A percentile compares a stretch with the other conserved stretches of the same genome.
These are phyloP conservation scores for Mollisia scopiformis DNA, from an alignment of 2,329 filamentous ascomycete genomes.

Conservation along the genomic window DNA sequence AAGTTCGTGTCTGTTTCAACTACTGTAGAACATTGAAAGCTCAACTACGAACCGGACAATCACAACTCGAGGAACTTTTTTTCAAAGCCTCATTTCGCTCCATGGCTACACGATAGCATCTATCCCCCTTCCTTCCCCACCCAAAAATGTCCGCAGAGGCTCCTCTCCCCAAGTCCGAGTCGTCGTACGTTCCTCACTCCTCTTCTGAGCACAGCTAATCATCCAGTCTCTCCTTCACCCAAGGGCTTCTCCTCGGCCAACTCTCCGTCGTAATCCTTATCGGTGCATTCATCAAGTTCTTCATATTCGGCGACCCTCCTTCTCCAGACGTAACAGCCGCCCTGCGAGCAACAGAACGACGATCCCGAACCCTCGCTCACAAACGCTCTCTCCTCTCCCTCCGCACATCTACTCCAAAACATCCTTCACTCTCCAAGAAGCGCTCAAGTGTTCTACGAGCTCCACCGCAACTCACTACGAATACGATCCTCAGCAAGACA, in stretches of 20 bases:
- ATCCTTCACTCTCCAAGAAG: constrained; percentile 57
- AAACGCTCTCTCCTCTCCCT: constrained; percentile 72
- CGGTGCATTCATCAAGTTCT: constrained; percentile 98
- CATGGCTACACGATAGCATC: background rate
- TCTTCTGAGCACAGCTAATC: constrained; percentile 14
- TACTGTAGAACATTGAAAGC: background rate
- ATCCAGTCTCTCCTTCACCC: constrained; percentile 85
- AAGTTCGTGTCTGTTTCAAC: constrained; percentile 7
- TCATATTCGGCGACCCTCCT: constrained; percentile 95
- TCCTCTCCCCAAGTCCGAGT: constrained; percentile 36
- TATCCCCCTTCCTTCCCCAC: background rate
- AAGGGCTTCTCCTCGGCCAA: constrained; percentile 91
- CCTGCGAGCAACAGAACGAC: constrained; percentile 73
- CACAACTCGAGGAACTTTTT: background rate
- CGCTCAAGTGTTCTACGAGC: constrained; percentile 74
- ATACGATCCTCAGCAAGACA: constrained; percentile 91
- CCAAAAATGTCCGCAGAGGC: constrained; percentile 25
- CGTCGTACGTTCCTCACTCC: constrained; percentile 40
- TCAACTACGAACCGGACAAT: background rate
- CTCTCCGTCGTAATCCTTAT: constrained; percentile 89
- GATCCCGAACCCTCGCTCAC: constrained; percentile 75
- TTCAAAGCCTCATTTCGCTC: background rate
- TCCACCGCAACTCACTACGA: constrained; percentile 80
- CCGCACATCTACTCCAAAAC: constrained; percentile 39
- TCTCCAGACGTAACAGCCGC: constrained; percentile 80